A percentile compares a stretch with the other conserved stretches of the same genome.
Conservation (phyloP, 768 basidiomycete genomes). For the Mycena filopes region DNA sequence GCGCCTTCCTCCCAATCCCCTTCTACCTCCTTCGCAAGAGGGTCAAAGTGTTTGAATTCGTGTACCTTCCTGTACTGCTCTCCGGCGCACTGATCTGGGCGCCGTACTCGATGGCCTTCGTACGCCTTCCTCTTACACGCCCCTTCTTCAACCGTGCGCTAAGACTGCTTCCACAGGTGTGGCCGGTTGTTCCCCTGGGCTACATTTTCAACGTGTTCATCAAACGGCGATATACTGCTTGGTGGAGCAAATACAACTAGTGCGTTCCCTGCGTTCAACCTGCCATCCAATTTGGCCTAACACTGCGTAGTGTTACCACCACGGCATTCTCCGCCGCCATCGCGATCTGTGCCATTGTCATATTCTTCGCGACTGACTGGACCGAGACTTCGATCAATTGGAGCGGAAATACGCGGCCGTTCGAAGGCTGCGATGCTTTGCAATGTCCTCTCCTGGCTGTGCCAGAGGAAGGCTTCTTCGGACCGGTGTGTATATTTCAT, state of each 20-base stretch:
- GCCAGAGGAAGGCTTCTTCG: constrained; percentile 34
- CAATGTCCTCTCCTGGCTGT: constrained; percentile 35
- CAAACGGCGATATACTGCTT: constrained; percentile 37
- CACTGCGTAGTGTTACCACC: constrained; percentile 38
- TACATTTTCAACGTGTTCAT: constrained; percentile 41
- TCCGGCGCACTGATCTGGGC: constrained; percentile 37
- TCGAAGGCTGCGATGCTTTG: constrained; percentile 31
- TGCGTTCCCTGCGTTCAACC: constrained; percentile 6
- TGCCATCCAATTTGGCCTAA: not conserved
- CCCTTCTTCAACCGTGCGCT: no score
- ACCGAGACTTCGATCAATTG: constrained; percentile 40
- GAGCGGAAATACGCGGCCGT: constrained; percentile 43
- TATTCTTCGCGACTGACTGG: constrained; percentile 48
- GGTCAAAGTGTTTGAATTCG: constrained; percentile 40
- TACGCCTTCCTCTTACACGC: no score
- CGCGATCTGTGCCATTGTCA: constrained; percentile 47
- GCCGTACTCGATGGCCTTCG: constrained; percentile 31
- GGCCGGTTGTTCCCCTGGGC: constrained; percentile 37
- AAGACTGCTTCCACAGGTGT: no score
- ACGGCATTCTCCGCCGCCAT: constrained; percentile 46
- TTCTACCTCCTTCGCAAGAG: constrained; percentile 43
- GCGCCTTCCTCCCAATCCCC: constrained; percentile 46
- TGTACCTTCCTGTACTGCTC: constrained; percentile 47
- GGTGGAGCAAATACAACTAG: constrained; percentile 47
- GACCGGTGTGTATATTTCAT: constrained; percentile 36